Conservation (phyloP, 306 rosid genomes). For the Cicer bijugum region DNA sequence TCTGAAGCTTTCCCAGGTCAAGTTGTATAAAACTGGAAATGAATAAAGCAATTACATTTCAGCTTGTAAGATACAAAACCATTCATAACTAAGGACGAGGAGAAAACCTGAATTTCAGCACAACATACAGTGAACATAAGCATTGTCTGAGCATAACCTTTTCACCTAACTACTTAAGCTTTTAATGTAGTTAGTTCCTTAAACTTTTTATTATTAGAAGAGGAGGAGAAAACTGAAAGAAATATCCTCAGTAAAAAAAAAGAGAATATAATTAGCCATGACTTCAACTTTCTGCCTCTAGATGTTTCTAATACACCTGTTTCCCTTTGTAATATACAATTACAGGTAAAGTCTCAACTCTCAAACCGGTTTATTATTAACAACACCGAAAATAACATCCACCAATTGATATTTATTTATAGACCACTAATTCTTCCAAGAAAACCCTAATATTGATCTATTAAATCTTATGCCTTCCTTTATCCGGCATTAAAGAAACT, state of each 20-base stretch:
- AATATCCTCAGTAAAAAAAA: not conserved
- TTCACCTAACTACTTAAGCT: too few relatives aligned
- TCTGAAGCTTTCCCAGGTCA: constrained; percentile 84
- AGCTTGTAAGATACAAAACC: constrained; percentile 24
- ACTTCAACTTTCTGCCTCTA: not conserved
- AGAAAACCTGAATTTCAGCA: constrained; percentile 4
- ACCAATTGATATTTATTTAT: not conserved
- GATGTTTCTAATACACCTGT: not conserved
- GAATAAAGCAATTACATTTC: constrained; percentile 34
- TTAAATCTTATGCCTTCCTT: constrained; percentile 7
- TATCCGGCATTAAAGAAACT: constrained; percentile 9
- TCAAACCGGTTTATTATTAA: not conserved
- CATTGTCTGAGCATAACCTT: not conserved
- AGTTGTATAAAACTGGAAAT: constrained; percentile 92
- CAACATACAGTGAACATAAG: not conserved
- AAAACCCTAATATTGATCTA: constrained; percentile 4
- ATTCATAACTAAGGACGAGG: not conserved
- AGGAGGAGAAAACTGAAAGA: not conserved
- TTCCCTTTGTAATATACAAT: not conserved
- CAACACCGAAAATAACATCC: constrained; percentile 1
- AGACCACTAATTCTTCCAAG: constrained; percentile 3
- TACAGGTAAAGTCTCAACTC: not conserved
- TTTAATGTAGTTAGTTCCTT: too few relatives aligned
- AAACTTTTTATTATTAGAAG: not conserved
- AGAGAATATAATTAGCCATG: not conserved